Evolutionary conservation across 495 filamentous ascomycete genomes (phyloP), one percentile per base, ranked within the genome.

Genomic region (Cetradonia linearis): DNA sequence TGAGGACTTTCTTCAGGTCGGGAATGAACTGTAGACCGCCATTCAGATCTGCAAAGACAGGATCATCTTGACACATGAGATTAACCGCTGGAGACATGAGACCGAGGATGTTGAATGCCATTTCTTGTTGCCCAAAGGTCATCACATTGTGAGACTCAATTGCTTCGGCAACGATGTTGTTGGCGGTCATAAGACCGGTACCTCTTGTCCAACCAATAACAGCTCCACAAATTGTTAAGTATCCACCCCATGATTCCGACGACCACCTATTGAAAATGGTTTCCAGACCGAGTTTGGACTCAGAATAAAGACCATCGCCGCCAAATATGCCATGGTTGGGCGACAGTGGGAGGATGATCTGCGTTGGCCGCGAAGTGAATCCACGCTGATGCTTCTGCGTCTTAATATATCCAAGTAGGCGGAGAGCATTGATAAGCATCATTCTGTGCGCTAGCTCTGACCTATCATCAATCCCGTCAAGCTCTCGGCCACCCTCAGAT

Each of bases 321-420:
- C 68, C 68, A 44, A 70, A 69, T 8, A 52, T 62, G 4, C 68
- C 68, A 46, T 66, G 67, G 46, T 70, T 70, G 10, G 65, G 65
- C 9, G 68, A 70, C 13, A 70, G 63, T 8, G 68, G 68, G 3
- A 70, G 48, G 23, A 70, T 57, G 8, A 69, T 63, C 27, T 59
- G 42, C 2, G 67, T 59, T 11, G 67, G 67, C 1, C 58, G 44
- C 3, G 60, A 62, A 42, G 56, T 37, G 27, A 55, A 42, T 71
- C 9, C 71, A 67, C 70, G 28, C 6, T 25, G n/a, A 20, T 23
- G 10, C 42, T 67, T 65, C 18, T 48, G 16, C 33, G 37, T 31
- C 18, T 60, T 58, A 11, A 65, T 49, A 10, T 20, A 30, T 16
- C 67, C 67, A 14, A 69, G 34, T 20, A 69, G 23, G 9, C 67